These are phyloP conservation scores for Wakefieldia striispora DNA, from an alignment of 768 basidiomycete species.

Conservation along the genomic window DNA sequence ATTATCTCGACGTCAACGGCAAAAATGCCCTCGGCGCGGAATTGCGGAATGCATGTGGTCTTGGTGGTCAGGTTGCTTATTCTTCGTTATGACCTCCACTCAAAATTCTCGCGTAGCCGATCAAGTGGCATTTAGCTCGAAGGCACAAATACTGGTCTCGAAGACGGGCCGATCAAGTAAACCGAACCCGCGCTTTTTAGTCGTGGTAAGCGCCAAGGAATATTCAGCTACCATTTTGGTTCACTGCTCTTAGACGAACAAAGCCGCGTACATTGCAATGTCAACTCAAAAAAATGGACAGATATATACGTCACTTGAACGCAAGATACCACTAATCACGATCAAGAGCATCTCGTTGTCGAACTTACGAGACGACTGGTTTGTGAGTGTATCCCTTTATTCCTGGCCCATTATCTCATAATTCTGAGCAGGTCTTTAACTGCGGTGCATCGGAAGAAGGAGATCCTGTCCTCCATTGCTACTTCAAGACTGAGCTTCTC, in stretches of 20 bases:
- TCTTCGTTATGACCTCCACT: background rate
- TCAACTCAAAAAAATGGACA: constrained; percentile 61
- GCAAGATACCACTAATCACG: constrained; percentile 86
- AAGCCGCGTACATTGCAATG: constrained; percentile 79
- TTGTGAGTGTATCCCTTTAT: constrained; percentile 48
- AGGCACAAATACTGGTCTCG: constrained; percentile 79
- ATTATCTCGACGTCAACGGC: constrained; percentile 90
- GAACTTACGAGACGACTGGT: constrained; percentile 91
- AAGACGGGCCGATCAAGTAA: constrained; percentile 87
- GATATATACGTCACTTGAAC: constrained; percentile 60
- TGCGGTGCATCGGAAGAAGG: constrained; percentile 83
- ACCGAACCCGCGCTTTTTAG: constrained; percentile 84
- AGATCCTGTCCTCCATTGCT: constrained; percentile 86
- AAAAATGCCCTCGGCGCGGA: constrained; percentile 75
- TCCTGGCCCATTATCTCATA: constrained; percentile 4
- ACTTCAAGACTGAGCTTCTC: constrained; percentile 94
- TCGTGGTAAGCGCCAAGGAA: constrained; percentile 61
- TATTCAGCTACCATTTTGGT: background rate
- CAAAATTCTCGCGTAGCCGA: constrained; percentile 49
- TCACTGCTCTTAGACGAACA: constrained; percentile 35
- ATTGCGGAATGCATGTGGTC: constrained; percentile 65
- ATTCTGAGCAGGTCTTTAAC: constrained; percentile 64
- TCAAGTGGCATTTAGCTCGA: constrained; percentile 78
- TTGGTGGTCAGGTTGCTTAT: constrained; percentile 56
- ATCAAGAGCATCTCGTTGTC: constrained; percentile 88